Evolutionary conservation across 202 grass and related monocot genomes (phyloP).

Genomic region (Carex sylvatica): DNA sequence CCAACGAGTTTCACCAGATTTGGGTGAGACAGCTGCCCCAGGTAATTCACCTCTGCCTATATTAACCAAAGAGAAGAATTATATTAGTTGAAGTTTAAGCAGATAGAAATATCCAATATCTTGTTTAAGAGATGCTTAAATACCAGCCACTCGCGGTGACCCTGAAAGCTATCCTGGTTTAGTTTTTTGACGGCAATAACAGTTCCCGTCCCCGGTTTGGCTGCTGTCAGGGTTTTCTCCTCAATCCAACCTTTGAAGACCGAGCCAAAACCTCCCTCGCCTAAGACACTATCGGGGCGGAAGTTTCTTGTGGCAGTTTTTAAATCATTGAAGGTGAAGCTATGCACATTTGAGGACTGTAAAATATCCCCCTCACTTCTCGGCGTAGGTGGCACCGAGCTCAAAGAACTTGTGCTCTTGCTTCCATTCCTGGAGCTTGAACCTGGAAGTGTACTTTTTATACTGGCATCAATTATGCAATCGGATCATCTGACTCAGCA

Average conservation of each 20-base stretch:
- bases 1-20: constrained; percentile 91
- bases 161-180: constrained; percentile 82
- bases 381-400: constrained; percentile 59
- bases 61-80: constrained; percentile 25
- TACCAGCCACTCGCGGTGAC: constrained; percentile 97
- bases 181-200: constrained; percentile 93
- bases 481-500: not conserved
- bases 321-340: constrained; percentile 67
- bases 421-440: constrained; percentile 60
- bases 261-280: constrained; percentile 82
- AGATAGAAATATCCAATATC: not conserved
- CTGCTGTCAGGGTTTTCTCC: constrained; percentile 54
- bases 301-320: constrained; percentile 77
- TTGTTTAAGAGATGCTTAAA: not conserved
- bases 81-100: constrained; percentile 2
- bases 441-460: constrained; percentile 39
- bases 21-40: constrained; percentile 78
- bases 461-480: not conserved
- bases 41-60: constrained; percentile 91
- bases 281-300: constrained; percentile 70
- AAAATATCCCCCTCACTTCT: constrained; percentile 77
- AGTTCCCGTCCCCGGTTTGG: constrained; percentile 68
- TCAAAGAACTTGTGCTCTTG: constrained; percentile 37
- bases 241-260: constrained; percentile 98
- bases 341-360: constrained; percentile 67